Conservation (phyloP, 2,329 filamentous ascomycete genomes). For the Pseudocercospora macadamiae region DNA sequence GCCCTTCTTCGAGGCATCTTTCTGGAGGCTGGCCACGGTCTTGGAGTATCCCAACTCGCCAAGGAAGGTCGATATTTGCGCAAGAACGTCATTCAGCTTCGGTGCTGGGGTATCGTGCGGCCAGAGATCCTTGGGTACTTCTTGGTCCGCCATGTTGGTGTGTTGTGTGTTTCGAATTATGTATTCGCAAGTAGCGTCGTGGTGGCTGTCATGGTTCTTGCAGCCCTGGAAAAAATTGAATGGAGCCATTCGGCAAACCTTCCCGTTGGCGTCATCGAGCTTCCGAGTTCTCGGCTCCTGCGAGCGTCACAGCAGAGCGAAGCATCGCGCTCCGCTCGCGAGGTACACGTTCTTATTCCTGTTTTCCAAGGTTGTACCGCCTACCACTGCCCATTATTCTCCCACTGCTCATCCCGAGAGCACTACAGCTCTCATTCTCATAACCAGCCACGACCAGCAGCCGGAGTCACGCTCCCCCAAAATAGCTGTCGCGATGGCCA, state of each 20-base stretch:
- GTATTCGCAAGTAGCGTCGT: too few species aligned
- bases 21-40: constrained; percentile 34
- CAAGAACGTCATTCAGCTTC: constrained; percentile 27
- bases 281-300: background rate
- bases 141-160: constrained; percentile 4
- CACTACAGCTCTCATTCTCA: too few species aligned
- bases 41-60: constrained; percentile 37
- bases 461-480: too few species aligned
- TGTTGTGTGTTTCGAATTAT: background rate
- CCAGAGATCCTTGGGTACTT: constrained; percentile 18
- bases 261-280: background rate
- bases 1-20: constrained; percentile 38
- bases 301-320: too few species aligned
- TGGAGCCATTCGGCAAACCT: background rate
- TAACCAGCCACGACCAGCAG: too few species aligned
- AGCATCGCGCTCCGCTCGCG: too few species aligned
- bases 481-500: constrained; percentile 49
- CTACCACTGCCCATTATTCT: too few species aligned
- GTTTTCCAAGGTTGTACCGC: too few species aligned
- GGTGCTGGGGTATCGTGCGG: constrained; percentile 19
- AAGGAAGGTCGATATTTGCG: constrained; percentile 36
- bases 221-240: too few species aligned
- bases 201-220: background rate
- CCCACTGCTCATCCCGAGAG: too few species aligned
- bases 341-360: too few species aligned